Conservation (phyloP, 163 green algal genomes). For the Prototheca cutis region DNA sequence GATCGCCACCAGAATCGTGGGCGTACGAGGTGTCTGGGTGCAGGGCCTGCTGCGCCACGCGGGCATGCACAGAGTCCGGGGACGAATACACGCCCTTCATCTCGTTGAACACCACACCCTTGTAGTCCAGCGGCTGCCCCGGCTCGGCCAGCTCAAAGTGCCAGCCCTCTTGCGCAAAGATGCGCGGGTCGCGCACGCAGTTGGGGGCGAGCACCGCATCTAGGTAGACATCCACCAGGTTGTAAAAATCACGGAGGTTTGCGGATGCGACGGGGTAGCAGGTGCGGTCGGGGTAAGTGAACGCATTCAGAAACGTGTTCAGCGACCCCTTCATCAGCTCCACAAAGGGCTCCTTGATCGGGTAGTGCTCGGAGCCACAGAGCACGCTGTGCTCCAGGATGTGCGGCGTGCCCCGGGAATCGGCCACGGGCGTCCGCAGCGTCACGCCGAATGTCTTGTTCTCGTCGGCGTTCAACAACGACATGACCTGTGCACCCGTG, state of each 20-base stretch:
- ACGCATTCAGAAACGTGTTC: conserved; percentile 98
- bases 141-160: conserved; percentile 72
- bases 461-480: conserved; percentile 81
- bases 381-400: conserved; percentile 96
- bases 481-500: conserved; percentile 95
- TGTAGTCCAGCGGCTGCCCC: conserved; percentile 62
- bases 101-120: conserved; percentile 99
- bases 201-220: conserved; percentile 91
- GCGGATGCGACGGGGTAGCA: conserved; percentile 93
- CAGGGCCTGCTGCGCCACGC: conserved; percentile 47
- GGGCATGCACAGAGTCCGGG: conserved; percentile 81
- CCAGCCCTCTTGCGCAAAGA: conserved; percentile 97
- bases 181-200: conserved; percentile 72
- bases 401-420: conserved; percentile 88
- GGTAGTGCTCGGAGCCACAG: conserved; percentile 85
- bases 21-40: conserved; percentile 78
- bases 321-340: conserved; percentile 97
- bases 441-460: conserved; percentile 99
- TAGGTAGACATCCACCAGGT: conserved; percentile 97
- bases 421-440: conserved; percentile 85
- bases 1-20: conserved; percentile 89
- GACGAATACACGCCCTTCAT: conserved; percentile 99
- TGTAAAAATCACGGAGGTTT: conserved; percentile 87
- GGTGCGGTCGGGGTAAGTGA: conserved; percentile 98
- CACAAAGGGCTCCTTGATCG: conserved; percentile 98